phyloP scores from a whole-genome alignment of 2,329 filamentous ascomycete genomes.

The Exophiala aquamarina region DNA sequence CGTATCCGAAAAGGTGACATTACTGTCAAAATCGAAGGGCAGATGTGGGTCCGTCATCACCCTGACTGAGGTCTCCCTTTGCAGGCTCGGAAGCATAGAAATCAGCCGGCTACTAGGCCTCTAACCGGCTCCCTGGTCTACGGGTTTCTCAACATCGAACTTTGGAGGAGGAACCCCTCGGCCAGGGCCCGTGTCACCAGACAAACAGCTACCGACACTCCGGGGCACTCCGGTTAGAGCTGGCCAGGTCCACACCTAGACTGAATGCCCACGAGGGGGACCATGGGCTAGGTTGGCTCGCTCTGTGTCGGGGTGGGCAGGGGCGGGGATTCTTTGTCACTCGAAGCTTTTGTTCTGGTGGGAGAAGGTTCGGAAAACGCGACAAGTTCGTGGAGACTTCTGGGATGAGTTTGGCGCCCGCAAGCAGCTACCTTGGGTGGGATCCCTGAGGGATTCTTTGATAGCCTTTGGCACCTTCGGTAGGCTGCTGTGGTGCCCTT shows the following conservation, averaged over 20 bases:
- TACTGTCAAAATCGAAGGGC: constrained; percentile 17
- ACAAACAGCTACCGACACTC: too few species aligned
- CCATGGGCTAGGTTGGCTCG: constrained; percentile 10
- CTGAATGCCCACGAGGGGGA: constrained; percentile 15
- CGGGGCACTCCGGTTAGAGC: constrained; percentile 10
- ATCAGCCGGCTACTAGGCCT: constrained; percentile 2
- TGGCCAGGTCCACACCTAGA: constrained; percentile 4
- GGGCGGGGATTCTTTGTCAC: constrained; percentile 4
- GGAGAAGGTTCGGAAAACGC: neutral
- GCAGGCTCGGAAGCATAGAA: constrained; percentile 7
- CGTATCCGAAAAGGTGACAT: constrained; percentile 20
- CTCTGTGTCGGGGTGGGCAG: constrained; percentile 12
- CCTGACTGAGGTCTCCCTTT: constrained; percentile 16
- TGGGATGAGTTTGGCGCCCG: neutral
- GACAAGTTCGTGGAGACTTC: neutral
- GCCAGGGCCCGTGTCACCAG: too few species aligned
- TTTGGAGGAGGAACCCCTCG: too few species aligned
- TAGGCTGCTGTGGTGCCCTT: too few species aligned
- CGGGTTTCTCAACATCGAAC: too few species aligned
- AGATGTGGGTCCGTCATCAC: constrained; percentile 26
- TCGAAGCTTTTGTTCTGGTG: neutral
- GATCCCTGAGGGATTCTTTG: neutral
- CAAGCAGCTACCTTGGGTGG: too few species aligned
- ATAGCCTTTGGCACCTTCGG: neutral
- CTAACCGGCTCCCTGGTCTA: constrained; percentile 1